Percentiles rank a stretch among this genome's conserved stretches.
These are phyloP conservation scores for Cyclotella cryptica DNA, from an alignment of 108 stramenopile genomes.

Conservation along the genomic window DNA sequence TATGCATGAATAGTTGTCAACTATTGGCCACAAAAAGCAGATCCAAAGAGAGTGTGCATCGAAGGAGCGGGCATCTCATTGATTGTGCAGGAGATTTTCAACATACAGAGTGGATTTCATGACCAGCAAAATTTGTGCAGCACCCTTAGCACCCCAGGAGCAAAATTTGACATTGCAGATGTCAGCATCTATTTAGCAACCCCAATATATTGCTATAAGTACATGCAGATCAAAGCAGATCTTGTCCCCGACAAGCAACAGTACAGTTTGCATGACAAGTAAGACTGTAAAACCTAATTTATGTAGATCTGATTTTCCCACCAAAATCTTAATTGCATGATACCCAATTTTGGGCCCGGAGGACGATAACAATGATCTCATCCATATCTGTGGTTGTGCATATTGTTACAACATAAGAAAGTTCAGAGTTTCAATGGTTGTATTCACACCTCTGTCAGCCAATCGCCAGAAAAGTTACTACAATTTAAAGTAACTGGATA, in stretches of 20 bases:
- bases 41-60: slow-evolving; percentile 34
- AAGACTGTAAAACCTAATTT: no score
- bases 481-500: no score
- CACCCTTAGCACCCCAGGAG: slow-evolving; percentile 30
- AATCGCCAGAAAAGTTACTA: no score
- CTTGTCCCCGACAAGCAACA: slow-evolving; percentile 4
- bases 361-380: no score
- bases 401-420: no score
- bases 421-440: no score
- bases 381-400: no score
- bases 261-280: slow-evolving; percentile 8
- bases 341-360: no score
- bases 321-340: no score
- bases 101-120: slow-evolving; percentile 29
- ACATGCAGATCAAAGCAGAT: slow-evolving; percentile 34
- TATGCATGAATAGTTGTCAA: slow-evolving; percentile 37
- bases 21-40: slow-evolving; percentile 20
- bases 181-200: slow-evolving; percentile 52
- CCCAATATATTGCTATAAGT: slow-evolving; percentile 40
- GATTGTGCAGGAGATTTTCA: slow-evolving; percentile 28
- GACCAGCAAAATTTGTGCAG: slow-evolving; percentile 42
- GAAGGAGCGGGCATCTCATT: slow-evolving; percentile 41
- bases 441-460: no score
- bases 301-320: no score
- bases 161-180: slow-evolving; percentile 26